Evolutionary conservation across 2,329 filamentous ascomycete genomes (phyloP), one percentile per base, ranked within the genome.

Genomic region (Sarocladium oryzae): DNA sequence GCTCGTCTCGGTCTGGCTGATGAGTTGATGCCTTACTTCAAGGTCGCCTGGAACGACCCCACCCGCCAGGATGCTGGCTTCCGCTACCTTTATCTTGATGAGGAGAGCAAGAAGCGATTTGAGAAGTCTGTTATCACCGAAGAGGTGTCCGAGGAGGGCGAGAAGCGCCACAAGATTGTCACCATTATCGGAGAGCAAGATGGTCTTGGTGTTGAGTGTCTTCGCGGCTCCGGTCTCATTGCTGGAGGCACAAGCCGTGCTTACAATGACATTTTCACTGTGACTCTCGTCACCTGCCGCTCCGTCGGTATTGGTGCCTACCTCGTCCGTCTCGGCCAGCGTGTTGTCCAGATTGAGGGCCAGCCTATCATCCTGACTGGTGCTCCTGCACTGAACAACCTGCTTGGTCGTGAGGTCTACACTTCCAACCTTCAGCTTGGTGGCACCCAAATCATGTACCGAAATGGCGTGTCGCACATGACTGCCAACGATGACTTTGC

Each of bases 391-490:
- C 86, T 99, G 69, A 99, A 99, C 83, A 99, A 97, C 76, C 79
- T 99, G 62, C 84, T 99, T 55, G 93, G 93, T 63, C 90, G 95
- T 60, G 93, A 99, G 72, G 92, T 99, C 26, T 99, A 99, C 76
- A 96, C 93, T 21, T 97, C 93, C 55, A 99, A 99, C 80, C 74
- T 99, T 65, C 93, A 99, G 77, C 89, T 99, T 58, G 93, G 93
- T 84, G 93, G 93, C 61, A 99, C 93, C n/a, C 93, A 99, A 73
- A 99, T 99, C 80, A 99, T 99, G 93, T 97, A 99, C 83, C 91
- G 89, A 75, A 99, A 99, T 69, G 93, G 93, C 82, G 93, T 99
- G 37, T 97, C 93, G 20, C 93, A 99, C 77, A 92, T 97, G 88
- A 96, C 92, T 59, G 93, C 93, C 63, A 88, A 86, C 60, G 92